Evolutionary conservation across 345 rosid genomes (phyloP), one percentile per base, ranked within the genome.

Genomic region (Stellera chamaejasme): DNA sequence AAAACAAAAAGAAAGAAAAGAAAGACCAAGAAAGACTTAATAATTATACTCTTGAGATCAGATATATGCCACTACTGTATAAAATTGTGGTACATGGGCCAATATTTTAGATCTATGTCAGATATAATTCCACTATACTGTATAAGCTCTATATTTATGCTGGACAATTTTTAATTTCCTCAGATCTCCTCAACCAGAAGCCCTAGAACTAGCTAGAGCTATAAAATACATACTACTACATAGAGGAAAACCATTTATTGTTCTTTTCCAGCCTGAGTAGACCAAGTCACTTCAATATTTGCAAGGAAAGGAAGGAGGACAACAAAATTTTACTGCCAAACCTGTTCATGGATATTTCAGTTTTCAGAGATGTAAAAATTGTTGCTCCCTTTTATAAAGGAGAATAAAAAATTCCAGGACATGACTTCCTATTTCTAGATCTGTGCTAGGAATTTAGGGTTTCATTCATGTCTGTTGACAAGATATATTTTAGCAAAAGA

Each of bases 371-470:
- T 9, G 64, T 39, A 55, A 48, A 52, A 19, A 19, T 48, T 6
- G 4, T 54, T 57, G 12, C 5, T 11, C 64, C 44, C 13, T 60
- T 50, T 51, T 1, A 41, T 39, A 10, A 46, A 41, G 48, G 65
- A 41, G 60, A 60, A 55, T 62, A 42, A 45, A 56, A 48, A 53
- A 5, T 32, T 55, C 10, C 9, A 25, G 19, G 6, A 61, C 0
- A 55, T 10, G 45, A 61, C 53, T 64, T 52, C 68, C 76, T 73
- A 70, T 69, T 73, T 68, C 72, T 78, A 83, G 89, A 85, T 85
- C 85, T 78, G 59, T 69, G 71, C 80, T 69, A 64, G 76, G 68
- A 79, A 69, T 73, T 70, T 69, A 64, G 45, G 48, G 55, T 67
- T 2, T 27, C 43, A 16, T 10, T 68, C 61, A 70, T 64, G 74